Base-by-base conservation (phyloP, 2,329 filamentous ascomycete genomes). In the Fusarium gaditjirri region DNA sequence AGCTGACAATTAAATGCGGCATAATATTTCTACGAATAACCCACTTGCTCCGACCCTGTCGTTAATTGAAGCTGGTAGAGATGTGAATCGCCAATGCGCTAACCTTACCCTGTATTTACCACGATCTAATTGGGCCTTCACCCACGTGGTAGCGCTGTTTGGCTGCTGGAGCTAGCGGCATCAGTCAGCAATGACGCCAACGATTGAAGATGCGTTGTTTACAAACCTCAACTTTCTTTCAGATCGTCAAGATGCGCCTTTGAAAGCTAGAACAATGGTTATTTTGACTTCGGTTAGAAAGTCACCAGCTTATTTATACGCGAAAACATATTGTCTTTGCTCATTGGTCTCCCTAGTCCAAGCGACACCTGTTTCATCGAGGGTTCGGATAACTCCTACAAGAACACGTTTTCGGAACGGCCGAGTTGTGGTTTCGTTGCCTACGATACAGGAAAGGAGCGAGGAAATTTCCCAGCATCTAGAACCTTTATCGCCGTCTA, bases 301-400 rank as follows among this genome's bases (percentile, higher is more conserved):
- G 43, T 77, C 75, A 4, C 70, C 75, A 17, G 61, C 73, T 25
- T 77, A 77, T 19, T 56, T 77, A 1, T 77, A 77, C 19, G 53
- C 67, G 0, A 77, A 77, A 53, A 72, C 70, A 1, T 77, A 76
- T 7, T 77, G 69, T 36, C 50, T 77, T 0, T 77, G 75, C 21
- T 73, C 70, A 16, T 36, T 77, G 13, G 68, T 77, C 14, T 65
- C 71, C 7, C 61, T 77, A 3, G 72, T 73, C 3, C 69, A 77
- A 60, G 62, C 75, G 4, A 72, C 75, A 0, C 73, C 75, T 0
- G 49, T 77, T 3, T 67, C 75, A 19, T 77, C 75, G 2, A 52
- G 64, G 10, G 36, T 75, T 7, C 47, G 35, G 8, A n/a, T 65
- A 10, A 36, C 47, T 21, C 50, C 60, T 12, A 42, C 27, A 0